Percentiles rank a stretch among this genome's conserved stretches.
These are phyloP conservation scores for Achaetomiella virescens DNA, from an alignment of 495 filamentous ascomycete species.

Conservation along the genomic window DNA sequence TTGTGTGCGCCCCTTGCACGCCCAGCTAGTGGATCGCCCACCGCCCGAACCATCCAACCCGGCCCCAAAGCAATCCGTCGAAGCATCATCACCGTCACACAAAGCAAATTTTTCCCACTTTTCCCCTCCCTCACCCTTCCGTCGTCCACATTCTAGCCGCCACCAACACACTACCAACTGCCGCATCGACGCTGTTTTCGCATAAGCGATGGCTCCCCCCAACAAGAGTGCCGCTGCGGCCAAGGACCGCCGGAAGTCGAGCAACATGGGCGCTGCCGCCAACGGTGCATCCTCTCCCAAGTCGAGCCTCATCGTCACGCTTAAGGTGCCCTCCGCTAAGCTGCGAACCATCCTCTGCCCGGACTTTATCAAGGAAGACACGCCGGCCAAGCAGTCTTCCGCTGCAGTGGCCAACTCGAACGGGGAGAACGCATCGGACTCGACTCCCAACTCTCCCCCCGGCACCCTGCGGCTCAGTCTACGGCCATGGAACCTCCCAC, in stretches of 20 bases:
- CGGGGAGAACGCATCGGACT: slow-evolving; percentile 44
- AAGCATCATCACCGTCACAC: slow-evolving; percentile 13
- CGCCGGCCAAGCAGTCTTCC: slow-evolving; percentile 32
- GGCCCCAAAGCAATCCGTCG: slow-evolving; percentile 14
- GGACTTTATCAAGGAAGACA: slow-evolving; percentile 36
- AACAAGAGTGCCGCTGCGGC: slow-evolving; percentile 34
- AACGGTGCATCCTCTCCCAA: slow-evolving; percentile 21
- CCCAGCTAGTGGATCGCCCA: slow-evolving; percentile 27
- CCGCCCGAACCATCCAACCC: slow-evolving; percentile 19
- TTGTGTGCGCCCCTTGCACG: slow-evolving; percentile 21
- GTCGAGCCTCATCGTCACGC: slow-evolving; percentile 28
- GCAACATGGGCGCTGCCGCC: slow-evolving; percentile 10
- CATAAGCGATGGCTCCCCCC: slow-evolving; percentile 31
- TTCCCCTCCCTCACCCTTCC: not conserved
- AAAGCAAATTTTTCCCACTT: slow-evolving; percentile 22
- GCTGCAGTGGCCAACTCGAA: slow-evolving; percentile 30
- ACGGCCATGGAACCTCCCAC: slow-evolving; percentile 45
- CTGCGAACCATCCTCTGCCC: slow-evolving; percentile 43
- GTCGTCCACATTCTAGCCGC: not conserved
- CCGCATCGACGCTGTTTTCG: slow-evolving; percentile 12
- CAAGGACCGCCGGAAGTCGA: slow-evolving; percentile 46
- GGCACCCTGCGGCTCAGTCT: slow-evolving; percentile 38
- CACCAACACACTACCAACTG: slow-evolving; percentile 6
- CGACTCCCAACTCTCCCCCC: slow-evolving; percentile 41
- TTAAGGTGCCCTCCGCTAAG: slow-evolving; percentile 33